Evolutionary conservation across 768 basidiomycete species (phyloP), one percentile per base, ranked within the genome.

Genomic region (Crassisporium funariophilum): DNA sequence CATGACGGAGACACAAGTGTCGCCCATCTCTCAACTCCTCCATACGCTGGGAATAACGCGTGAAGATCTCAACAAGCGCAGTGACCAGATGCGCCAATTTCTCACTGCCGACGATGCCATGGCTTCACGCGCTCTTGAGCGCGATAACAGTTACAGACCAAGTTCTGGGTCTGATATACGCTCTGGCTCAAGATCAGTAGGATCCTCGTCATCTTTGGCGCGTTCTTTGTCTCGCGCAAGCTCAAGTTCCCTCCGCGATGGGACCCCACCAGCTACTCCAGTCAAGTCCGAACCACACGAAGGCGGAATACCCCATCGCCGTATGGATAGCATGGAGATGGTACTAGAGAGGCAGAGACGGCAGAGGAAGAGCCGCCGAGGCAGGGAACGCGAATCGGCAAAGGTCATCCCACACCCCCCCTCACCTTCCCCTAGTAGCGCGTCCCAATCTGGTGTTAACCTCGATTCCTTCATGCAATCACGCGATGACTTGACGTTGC

Each of bases 1-100:
- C 36, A 78, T 78, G 76, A 59, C 67, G 27, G 65, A 73, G 52
- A 67, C 59, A 41, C 66, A 73, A 51, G 63, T 63, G 41, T 90
- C 88, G 6, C 88, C 88, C 25, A 88, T 88, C 21, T 85, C 85
- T 23, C 81, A 83, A 55, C 77, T 91, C 17, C 70, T 91, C 25
- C 73, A 79, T 56, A 81, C 81, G 13, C 75, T 91, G 33, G 87
- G 88, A 41, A 76, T 91, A 60, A 88, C 89, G 54, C 79, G 86
- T 65, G 82, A 87, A 58, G 88, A 90, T 68, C 71, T 91, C 46
- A 63, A 73, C 56, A 75, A 79, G 61, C 85, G 81, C 60, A 88
- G 83, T 58, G 77, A 84, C 69, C 79, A 88, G 63, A 90, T 91
- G 88, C 84, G 87, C 42, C 81, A 82, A 56, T 89, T 88, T 71